A percentile compares a stretch with the other conserved stretches of the same genome.
Evolutionary conservation across 176 grass and related monocot species (phyloP).

Genomic region (Paspalum notatum): DNA sequence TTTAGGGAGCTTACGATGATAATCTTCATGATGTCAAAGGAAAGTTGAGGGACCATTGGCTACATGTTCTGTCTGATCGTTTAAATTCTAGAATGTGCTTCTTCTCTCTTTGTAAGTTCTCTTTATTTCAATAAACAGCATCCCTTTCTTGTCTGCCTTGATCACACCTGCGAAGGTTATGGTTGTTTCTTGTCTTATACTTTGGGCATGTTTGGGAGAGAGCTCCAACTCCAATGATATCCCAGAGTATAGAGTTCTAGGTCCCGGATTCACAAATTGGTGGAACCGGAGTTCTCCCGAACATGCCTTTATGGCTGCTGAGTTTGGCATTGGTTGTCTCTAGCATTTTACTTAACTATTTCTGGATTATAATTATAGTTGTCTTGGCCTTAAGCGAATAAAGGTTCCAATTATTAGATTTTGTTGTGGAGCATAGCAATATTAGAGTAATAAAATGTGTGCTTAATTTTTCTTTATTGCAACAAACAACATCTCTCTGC

Average conservation of each 20-base stretch:
- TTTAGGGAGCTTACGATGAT: slow-evolving; percentile 48
- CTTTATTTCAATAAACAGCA: not conserved
- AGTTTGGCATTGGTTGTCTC: not conserved
- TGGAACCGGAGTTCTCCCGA: not conserved
- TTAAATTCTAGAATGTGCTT: slow-evolving; percentile 60
- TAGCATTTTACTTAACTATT: not conserved
- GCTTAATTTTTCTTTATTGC: slow-evolving; percentile 33
- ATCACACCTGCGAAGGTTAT: not conserved
- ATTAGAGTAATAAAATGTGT: not conserved
- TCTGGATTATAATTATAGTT: not conserved
- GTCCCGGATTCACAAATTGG: not conserved
- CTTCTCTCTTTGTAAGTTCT: slow-evolving; percentile 73
- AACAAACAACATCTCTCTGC: not conserved
- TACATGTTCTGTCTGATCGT: slow-evolving; percentile 36
- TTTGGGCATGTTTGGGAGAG: not conserved
- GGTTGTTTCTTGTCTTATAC: slow-evolving; percentile 22
- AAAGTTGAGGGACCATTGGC: slow-evolving; percentile 70
- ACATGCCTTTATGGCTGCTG: not conserved
- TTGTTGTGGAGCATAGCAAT: not conserved
- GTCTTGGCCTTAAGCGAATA: not conserved
- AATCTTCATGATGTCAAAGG: slow-evolving; percentile 50
- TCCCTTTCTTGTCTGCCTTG: not conserved
- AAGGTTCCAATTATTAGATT: not conserved
- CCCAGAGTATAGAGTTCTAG: not conserved
- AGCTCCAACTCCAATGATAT: not conserved